Evolutionary conservation across 306 rosid species (phyloP).

Genomic region (Corylus heterophylla): DNA sequence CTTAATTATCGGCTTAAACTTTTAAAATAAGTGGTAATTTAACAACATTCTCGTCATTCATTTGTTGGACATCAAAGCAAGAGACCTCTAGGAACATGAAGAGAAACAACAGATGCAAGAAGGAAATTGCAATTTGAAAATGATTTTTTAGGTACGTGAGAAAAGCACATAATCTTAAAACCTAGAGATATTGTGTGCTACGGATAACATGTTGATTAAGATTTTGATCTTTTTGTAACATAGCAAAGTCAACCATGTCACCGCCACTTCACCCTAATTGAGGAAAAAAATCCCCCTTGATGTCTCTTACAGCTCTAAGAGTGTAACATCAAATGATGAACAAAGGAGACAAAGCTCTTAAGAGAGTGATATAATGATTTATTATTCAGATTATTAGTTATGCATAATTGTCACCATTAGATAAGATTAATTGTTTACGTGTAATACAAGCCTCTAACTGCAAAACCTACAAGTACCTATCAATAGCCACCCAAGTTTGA

Average conservation of each 20-base stretch:
- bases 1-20: too few species aligned
- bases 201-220: too few species aligned
- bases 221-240: conserved; percentile 10
- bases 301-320: conserved; percentile 19
- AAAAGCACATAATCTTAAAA: background rate
- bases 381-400: conserved; percentile 36
- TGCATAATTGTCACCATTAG: conserved; percentile 32
- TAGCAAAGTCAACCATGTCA: conserved; percentile 41
- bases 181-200: too few species aligned
- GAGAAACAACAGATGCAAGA: too few species aligned
- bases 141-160: too few species aligned
- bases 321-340: conserved; percentile 33
- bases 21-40: too few species aligned
- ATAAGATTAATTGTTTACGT: conserved; percentile 47
- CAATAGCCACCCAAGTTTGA: conserved; percentile 12
- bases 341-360: background rate
- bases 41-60: too few species aligned
- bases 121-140: too few species aligned
- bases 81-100: too few species aligned
- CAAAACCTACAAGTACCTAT: background rate
- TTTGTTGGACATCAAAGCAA: too few species aligned
- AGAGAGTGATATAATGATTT: conserved; percentile 16
- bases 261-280: conserved; percentile 30
- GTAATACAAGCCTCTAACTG: conserved; percentile 41
- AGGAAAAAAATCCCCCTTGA: conserved; percentile 1